Percentiles rank a stretch among this genome's conserved stretches.
Evolutionary conservation across 148 eudicot species (phyloP).

Genomic region (Cornus controversa): DNA sequence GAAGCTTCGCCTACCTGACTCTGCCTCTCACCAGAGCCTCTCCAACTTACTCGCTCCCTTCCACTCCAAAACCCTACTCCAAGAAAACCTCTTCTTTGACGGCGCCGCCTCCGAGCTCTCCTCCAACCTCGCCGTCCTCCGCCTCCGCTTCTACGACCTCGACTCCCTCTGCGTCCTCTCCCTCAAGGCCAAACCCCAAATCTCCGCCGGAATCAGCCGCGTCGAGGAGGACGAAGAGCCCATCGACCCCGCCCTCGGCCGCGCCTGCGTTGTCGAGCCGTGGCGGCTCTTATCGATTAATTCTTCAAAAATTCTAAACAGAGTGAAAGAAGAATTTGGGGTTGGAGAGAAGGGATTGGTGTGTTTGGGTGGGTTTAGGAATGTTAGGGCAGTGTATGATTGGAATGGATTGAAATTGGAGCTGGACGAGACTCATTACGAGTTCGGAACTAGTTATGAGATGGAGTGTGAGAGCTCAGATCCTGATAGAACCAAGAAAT

Average conservation of each 20-base stretch:
- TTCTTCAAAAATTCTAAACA: constrained; percentile 30
- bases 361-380: constrained; percentile 69
- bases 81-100: constrained; percentile 71
- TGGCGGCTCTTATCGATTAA: constrained; percentile 27
- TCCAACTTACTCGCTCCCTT: constrained; percentile 47
- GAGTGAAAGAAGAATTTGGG: constrained; percentile 38
- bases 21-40: constrained; percentile 49
- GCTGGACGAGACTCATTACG: constrained; percentile 51
- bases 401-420: constrained; percentile 63
- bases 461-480: constrained; percentile 58
- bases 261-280: constrained; percentile 47
- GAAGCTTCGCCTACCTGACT: constrained; percentile 46
- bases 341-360: constrained; percentile 29
- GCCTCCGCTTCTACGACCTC: constrained; percentile 64
- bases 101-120: constrained; percentile 40
- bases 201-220: constrained; percentile 52
- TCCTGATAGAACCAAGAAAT: constrained; percentile 40
- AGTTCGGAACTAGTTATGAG: constrained; percentile 62
- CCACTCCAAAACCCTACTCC: constrained; percentile 54
- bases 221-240: constrained; percentile 55
- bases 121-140: constrained; percentile 51
- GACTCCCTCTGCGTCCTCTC: constrained; percentile 48
- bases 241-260: constrained; percentile 51
- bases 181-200: constrained; percentile 51
- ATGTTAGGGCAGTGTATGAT: constrained; percentile 58